Percentiles rank a stretch among this genome's conserved stretches.
phyloP scores from a whole-genome alignment of 306 rosid species.

The Prunus dulcis region DNA sequence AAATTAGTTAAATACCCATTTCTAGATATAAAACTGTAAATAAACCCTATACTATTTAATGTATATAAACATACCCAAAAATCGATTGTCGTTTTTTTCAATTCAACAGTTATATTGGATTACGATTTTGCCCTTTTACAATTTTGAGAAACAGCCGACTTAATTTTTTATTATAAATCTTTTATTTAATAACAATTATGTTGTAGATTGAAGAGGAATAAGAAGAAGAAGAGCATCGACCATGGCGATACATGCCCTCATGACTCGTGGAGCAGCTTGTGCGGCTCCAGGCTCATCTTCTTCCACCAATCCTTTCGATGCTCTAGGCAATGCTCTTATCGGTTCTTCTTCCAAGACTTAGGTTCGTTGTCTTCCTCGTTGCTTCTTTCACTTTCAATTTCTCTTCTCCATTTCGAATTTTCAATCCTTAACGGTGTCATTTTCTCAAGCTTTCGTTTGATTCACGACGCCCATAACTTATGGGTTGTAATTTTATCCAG shows the following conservation, averaged over 20 bases:
- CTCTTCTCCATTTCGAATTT: conserved; percentile 37
- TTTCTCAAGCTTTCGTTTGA: conserved; percentile 11
- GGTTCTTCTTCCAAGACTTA: conserved; percentile 68
- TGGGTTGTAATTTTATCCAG: not conserved
- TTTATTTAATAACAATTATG: too few relatives aligned
- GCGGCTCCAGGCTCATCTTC: too few relatives aligned
- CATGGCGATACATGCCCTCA: too few relatives aligned
- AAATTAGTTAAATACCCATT: too few relatives aligned
- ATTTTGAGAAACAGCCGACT: too few relatives aligned
- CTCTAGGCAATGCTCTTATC: conserved; percentile 74
- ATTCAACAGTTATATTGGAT: too few relatives aligned
- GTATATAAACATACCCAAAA: too few relatives aligned
- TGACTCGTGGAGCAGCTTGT: conserved; percentile 50
- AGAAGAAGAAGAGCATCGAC: not conserved
- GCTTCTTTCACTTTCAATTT: not conserved
- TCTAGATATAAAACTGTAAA: too few relatives aligned
- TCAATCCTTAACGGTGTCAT: not conserved
- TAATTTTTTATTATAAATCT: conserved; percentile 8
- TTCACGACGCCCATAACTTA: conserved; percentile 33
- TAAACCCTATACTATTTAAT: too few relatives aligned
- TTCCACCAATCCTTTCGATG: conserved; percentile 57
- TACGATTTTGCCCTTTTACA: too few relatives aligned
- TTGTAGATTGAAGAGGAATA: conserved; percentile 41
- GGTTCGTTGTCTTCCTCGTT: conserved; percentile 16
- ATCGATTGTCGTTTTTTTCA: too few relatives aligned